Percentiles rank a stretch among this genome's conserved stretches.
These are phyloP conservation scores for Colletotrichum eleusines DNA, from an alignment of 2,329 filamentous ascomycete species.

Conservation along the genomic window DNA sequence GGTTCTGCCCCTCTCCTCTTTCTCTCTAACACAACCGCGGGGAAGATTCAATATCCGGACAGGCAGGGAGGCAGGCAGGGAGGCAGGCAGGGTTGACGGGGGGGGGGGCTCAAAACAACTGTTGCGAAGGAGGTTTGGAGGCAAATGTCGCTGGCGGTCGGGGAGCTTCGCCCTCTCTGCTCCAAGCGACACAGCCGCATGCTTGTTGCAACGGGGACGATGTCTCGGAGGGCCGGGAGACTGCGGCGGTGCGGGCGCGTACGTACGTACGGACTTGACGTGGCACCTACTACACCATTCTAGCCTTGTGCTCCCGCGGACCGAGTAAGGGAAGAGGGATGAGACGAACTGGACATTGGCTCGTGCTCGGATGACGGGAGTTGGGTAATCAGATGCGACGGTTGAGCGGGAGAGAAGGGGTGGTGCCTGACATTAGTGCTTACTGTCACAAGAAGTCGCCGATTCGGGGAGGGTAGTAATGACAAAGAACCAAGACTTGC, in stretches of 20 bases:
- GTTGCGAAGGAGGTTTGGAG: not conserved
- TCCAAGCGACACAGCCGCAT: not conserved
- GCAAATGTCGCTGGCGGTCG: not conserved
- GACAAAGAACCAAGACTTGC: no score
- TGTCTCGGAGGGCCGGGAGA: not conserved
- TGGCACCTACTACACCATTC: no score
- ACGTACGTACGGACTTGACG: not conserved
- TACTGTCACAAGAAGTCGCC: constrained; percentile 12
- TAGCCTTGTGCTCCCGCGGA: not conserved
- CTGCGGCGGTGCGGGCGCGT: not conserved
- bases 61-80: not conserved
- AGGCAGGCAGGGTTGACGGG: no score
- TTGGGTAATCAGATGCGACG: no score
- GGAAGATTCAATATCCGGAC: not conserved
- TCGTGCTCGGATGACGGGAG: constrained; percentile 5
- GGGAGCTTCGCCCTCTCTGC: not conserved
- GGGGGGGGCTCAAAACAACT: no score
- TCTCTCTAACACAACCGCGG: not conserved
- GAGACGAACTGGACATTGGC: not conserved
- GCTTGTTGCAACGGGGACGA: not conserved
- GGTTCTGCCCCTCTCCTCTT: not conserved
- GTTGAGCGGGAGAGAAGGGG: no score
- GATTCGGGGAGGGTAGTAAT: no score
- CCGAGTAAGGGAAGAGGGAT: not conserved
- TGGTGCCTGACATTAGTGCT: constrained; percentile 28